These are phyloP conservation scores for Digitaria exilis DNA, from an alignment of 202 grass and related monocot genomes.

Conservation along the genomic window DNA sequence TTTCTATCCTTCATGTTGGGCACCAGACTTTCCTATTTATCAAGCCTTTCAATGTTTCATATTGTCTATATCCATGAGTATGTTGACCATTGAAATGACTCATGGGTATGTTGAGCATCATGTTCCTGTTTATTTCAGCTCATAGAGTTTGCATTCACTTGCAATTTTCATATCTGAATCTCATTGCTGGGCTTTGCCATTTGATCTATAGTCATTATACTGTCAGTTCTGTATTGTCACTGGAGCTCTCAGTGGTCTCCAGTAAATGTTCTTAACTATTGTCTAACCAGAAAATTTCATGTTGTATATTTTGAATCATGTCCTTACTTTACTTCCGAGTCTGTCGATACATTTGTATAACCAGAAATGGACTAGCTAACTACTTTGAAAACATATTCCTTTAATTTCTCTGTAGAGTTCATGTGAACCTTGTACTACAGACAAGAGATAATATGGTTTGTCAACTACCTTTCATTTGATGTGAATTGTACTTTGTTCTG, in stretches of 20 bases:
- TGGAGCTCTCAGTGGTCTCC: slow-evolving; percentile 1
- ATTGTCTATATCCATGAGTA: background rate
- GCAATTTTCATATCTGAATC: slow-evolving; percentile 1
- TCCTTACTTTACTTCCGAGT: background rate
- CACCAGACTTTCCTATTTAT: background rate
- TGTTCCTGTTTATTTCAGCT: background rate
- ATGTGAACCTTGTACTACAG: background rate
- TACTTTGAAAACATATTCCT: background rate
- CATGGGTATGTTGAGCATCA: background rate
- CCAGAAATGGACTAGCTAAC: background rate
- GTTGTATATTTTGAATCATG: slow-evolving; percentile 3
- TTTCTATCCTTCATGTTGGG: slow-evolving; percentile 7
- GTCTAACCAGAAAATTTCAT: too few species aligned
- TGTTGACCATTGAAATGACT: background rate
- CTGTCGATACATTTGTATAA: background rate
- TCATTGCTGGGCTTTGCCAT: background rate
- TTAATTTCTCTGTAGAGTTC: background rate
- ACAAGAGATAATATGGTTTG: background rate
- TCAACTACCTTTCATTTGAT: background rate
- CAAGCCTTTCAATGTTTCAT: slow-evolving; percentile 1
- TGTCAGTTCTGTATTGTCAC: background rate
- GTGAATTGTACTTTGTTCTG: background rate
- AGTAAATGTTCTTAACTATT: background rate
- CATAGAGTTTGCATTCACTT: slow-evolving; percentile 1
- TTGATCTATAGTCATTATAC: background rate